phyloP scores from a whole-genome alignment of 768 basidiomycete genomes.

The Leccinum boreale region DNA sequence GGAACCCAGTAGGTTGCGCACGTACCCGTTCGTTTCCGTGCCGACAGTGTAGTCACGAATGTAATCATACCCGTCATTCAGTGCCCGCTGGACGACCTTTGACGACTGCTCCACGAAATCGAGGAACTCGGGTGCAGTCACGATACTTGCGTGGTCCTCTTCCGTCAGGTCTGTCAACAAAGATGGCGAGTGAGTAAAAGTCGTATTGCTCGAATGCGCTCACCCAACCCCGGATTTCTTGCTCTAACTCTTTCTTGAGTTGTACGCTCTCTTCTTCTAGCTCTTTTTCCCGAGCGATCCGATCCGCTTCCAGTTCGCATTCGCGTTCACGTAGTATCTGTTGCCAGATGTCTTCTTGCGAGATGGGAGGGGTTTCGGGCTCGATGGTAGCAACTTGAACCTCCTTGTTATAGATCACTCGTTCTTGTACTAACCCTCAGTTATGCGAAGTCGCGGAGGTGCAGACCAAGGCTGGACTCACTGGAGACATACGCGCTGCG shows the following conservation, averaged over 20 bases:
- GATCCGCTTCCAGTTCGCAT: no score
- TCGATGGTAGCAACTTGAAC: slow-evolving; percentile 72
- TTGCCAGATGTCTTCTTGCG: slow-evolving; percentile 74
- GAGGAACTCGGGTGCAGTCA: slow-evolving; percentile 85
- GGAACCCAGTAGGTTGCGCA: slow-evolving; percentile 8
- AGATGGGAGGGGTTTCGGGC: slow-evolving; percentile 43
- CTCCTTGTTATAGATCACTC: slow-evolving; percentile 80
- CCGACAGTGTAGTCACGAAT: slow-evolving; percentile 95
- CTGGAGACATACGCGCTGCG: slow-evolving; percentile 61
- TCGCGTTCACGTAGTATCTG: slow-evolving; percentile 50
- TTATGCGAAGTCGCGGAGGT: not conserved
- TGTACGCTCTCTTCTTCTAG: slow-evolving; percentile 68
- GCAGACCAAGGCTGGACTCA: not conserved
- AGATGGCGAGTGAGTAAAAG: not conserved
- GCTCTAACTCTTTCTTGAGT: no score
- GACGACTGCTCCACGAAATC: slow-evolving; percentile 94
- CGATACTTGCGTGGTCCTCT: slow-evolving; percentile 67
- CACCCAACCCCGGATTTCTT: no score
- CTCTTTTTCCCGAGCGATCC: slow-evolving; percentile 45
- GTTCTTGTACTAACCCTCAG: slow-evolving; percentile 46
- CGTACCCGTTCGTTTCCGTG: slow-evolving; percentile 79
- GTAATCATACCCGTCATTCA: slow-evolving; percentile 96
- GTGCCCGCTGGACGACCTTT: slow-evolving; percentile 90
- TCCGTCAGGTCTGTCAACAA: slow-evolving; percentile 68
- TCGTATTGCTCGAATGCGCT: not conserved